Evolutionary conservation across 2,329 filamentous ascomycete genomes (phyloP), one percentile per base, ranked within the genome.

Genomic region (Bipolaris zeicola): DNA sequence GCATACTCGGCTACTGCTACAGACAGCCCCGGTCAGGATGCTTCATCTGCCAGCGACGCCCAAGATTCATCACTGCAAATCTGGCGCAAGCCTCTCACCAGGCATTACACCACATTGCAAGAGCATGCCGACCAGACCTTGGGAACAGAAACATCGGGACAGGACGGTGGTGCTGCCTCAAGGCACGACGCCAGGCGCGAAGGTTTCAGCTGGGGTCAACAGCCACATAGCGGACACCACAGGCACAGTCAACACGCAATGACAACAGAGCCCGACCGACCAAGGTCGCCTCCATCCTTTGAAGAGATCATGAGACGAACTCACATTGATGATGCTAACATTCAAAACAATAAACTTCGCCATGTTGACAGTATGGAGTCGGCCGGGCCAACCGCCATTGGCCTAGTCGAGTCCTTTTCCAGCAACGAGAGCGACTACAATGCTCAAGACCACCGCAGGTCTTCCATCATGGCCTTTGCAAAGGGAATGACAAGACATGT

Each of bases 381-480:
- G 28, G 55, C 37, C 18, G 33, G 55, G 34, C 62, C 60, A 3
- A 57, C 48, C 16, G 55, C 34, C 42, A 31, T 41, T 37, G 18
- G 16, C 41, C 14, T 24, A 16, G 13, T 52, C 7, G 46, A 28
- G 14, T 51, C 55, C n/a, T 42, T 50, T 13, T 46, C 46, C 1
- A 36, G 45, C 1, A 49, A 47, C 20, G 52, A 50, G 10, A 50
- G 34, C 20, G 53, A 60, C 24, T 53, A 46, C 3, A 43, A 50
- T 20, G 13, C 52, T n/a, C 44, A 47, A 16, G 57, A 64, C 47
- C 66, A 65, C 4, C 55, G 51, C 3, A 61, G 55, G 1, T 70
- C 68, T 1, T 69, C 71, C 1, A 58, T 73, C 3, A 59, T 63
- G 11, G 66, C 63, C 11, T 58, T 76, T 46, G 67, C 67, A 13